Percentiles rank a stretch among this genome's conserved stretches.
Conservation (phyloP, 108 stramenopile species). For the Halocafeteria seosinensis region DNA sequence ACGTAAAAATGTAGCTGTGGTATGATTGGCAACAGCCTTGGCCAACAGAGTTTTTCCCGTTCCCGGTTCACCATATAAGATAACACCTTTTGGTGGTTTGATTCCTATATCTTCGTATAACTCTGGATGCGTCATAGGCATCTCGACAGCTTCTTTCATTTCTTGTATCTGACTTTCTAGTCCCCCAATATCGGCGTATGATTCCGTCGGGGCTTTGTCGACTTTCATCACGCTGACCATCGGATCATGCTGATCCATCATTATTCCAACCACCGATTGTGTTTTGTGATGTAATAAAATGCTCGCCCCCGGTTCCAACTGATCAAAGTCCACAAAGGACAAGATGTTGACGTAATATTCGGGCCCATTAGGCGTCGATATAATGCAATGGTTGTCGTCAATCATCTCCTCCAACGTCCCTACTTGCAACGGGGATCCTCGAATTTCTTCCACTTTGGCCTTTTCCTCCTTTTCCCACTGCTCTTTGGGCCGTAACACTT, state of each 20-base stretch:
- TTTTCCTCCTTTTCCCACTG: slow-evolving; percentile 72
- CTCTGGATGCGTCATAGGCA: slow-evolving; percentile 94
- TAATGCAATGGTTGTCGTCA: slow-evolving; percentile 97
- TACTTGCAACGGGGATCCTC: slow-evolving; percentile 79
- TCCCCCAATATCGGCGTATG: slow-evolving; percentile 95
- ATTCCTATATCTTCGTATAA: slow-evolving; percentile 95
- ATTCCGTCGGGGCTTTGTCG: slow-evolving; percentile 90
- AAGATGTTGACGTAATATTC: slow-evolving; percentile 97
- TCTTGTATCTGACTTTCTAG: slow-evolving; percentile 96
- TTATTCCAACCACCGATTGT: slow-evolving; percentile 85
- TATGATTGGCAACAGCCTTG: slow-evolving; percentile 97
- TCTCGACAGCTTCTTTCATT: slow-evolving; percentile 97
- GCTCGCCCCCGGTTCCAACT: slow-evolving; percentile 86
- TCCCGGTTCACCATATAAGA: slow-evolving; percentile 91
- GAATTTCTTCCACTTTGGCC: slow-evolving; percentile 93
- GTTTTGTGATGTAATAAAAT: slow-evolving; percentile 95
- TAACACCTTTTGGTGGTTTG: slow-evolving; percentile 88
- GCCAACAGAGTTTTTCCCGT: slow-evolving; percentile 94
- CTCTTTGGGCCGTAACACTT: slow-evolving; percentile 89
- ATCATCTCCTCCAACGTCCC: slow-evolving; percentile 96
- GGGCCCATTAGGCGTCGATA: slow-evolving; percentile 74
- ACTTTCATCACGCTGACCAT: slow-evolving; percentile 99
- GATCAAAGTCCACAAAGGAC: slow-evolving; percentile 89
- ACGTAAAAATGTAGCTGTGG: slow-evolving; percentile 84
- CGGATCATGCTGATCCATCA: slow-evolving; percentile 90